These are phyloP conservation scores for Coniochaeta prunicola DNA, from an alignment of 2,329 filamentous ascomycete genomes.

Conservation along the genomic window DNA sequence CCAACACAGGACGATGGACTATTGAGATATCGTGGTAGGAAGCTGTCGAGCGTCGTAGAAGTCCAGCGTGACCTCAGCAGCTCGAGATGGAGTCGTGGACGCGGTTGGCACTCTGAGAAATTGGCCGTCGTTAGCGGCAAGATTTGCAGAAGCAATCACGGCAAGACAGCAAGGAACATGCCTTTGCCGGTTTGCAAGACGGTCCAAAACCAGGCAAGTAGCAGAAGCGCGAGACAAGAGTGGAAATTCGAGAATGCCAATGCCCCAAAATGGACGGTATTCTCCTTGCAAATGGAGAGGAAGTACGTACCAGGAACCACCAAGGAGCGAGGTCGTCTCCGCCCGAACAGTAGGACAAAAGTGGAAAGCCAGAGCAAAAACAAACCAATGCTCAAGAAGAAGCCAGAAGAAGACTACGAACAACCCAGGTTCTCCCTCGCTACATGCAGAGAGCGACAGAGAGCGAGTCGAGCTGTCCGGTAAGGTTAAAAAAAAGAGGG, in stretches of 20 bases:
- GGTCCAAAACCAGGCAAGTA: background rate
- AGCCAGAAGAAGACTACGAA: background rate
- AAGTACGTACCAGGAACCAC: background rate
- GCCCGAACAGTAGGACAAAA: background rate
- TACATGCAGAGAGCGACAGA: background rate
- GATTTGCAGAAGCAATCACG: background rate
- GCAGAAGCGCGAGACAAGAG: background rate
- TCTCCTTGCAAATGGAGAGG: background rate
- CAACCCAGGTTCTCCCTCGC: background rate
- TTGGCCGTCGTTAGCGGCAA: background rate
- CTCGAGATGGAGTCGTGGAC: background rate
- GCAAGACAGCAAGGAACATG: background rate
- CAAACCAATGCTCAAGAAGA: background rate
- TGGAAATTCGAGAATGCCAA: background rate
- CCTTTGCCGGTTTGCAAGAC: background rate
- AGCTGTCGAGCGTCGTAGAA: background rate
- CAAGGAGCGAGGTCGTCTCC: background rate
- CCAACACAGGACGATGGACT: background rate
- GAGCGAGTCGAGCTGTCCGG: background rate
- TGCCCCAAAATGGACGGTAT: background rate
- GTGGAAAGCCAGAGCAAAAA: slow-evolving; percentile 1
- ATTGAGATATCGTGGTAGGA: background rate
- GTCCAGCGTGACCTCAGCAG: background rate
- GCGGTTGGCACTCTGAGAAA: slow-evolving; percentile 2
- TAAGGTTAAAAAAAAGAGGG: slow-evolving; percentile 4